Base-by-base conservation (phyloP, 345 rosid species). In the Citrus cavaleriei region DNA sequence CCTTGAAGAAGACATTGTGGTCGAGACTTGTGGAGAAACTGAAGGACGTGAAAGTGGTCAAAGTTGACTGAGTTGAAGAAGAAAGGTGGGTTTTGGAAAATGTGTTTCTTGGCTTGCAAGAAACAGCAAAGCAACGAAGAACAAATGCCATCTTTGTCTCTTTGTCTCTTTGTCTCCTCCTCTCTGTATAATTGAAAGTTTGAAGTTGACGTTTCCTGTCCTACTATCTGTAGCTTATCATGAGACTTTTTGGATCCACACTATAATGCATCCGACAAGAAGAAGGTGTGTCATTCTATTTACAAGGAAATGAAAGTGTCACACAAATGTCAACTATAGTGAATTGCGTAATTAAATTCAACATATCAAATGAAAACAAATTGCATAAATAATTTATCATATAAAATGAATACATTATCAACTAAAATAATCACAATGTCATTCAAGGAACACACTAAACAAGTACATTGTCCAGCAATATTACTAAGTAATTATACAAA, bases 11-110 rank as follows among this genome's bases (percentile, higher is more conserved):
- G 72, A 55, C 22, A 79, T 12, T 22, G 54, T 21, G 32, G 14
- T 71, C 35, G 55, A 83, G 13, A 63, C 54, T 58, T 13, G 22
- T 4, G 63, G 83, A 76, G 78, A 83, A 79, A 67, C 66, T 25
- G 67, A 76, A 59, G 34, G 60, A 79, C 58, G 68, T 71, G 49
- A 46, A 59, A 60, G 71, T 10, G 32, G 35, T 22, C 46, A 49
- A 28, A 30, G 14, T 51, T 75, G 51, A 32, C 19, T 22, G 71
- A 21, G 55, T 14, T n/a, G 74, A 22, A 54, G 28, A 62, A 28
- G 76, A 51, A 59, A 21, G 12, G 24, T 5, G 65, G 46, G 75
- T 38, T 28, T 2, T 55, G 74, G 35, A 70, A 62, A 71, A 3
- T 22, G 40, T 0, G 2, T 37, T 37, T 37, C 40, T 37, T 37